Evolutionary conservation across 306 rosid species (phyloP).

Genomic region (Malus fusca): DNA sequence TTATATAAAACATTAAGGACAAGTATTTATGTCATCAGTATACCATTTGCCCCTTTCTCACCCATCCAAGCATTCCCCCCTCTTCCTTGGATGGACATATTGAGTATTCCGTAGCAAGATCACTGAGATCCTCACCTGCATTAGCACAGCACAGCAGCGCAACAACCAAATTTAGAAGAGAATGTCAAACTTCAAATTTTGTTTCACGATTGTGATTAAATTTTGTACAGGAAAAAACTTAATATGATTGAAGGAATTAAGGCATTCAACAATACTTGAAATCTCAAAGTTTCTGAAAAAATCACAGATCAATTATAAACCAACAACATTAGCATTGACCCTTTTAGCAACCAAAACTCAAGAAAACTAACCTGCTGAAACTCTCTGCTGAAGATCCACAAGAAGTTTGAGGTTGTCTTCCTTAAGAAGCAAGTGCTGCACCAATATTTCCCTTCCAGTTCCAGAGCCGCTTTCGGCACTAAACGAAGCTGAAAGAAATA

Average conservation of each 20-base stretch:
- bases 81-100: slow-evolving; percentile 83
- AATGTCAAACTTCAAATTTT: background rate
- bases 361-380: slow-evolving; percentile 42
- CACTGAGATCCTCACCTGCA: slow-evolving; percentile 89
- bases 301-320: background rate
- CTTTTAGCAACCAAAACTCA: background rate
- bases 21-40: background rate
- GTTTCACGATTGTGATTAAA: background rate
- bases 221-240: background rate
- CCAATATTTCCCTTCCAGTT: slow-evolving; percentile 66
- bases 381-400: slow-evolving; percentile 60
- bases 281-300: background rate
- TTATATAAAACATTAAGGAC: slow-evolving; percentile 1
- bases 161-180: background rate
- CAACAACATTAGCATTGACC: background rate
- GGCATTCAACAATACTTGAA: background rate
- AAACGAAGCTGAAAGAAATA: slow-evolving; percentile 47
- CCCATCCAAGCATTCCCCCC: slow-evolving; percentile 99
- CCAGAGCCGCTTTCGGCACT: slow-evolving; percentile 41
- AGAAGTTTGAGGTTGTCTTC: slow-evolving; percentile 68
- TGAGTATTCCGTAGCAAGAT: slow-evolving; percentile 78
- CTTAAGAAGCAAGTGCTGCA: slow-evolving; percentile 85
- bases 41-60: slow-evolving; percentile 92
- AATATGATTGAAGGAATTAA: background rate
- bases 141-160: slow-evolving; percentile 1